These are phyloP conservation scores for Fusarium robinianum DNA, from an alignment of 2,329 filamentous ascomycete genomes.

Conservation along the genomic window DNA sequence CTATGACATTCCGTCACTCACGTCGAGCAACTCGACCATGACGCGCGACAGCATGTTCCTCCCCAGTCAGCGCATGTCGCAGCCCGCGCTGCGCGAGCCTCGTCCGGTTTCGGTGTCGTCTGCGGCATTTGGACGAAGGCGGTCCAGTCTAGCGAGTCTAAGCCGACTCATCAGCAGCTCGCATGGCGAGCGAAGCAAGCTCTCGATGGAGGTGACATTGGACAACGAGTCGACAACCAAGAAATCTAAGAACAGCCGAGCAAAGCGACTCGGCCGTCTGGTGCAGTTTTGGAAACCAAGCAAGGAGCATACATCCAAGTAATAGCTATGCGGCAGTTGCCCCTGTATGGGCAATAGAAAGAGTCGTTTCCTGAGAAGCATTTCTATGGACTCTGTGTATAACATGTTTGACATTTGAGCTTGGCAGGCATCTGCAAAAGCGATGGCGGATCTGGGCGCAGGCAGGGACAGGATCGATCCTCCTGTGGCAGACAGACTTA, in stretches of 20 bases:
- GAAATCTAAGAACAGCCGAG: conserved; percentile 64
- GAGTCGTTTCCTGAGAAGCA: too few species aligned
- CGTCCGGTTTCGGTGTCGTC: conserved; percentile 66
- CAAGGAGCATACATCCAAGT: conserved; percentile 44
- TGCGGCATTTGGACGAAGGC: conserved; percentile 67
- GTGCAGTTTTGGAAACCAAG: conserved; percentile 79
- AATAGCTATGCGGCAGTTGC: conserved; percentile 13
- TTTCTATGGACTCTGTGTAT: conserved; percentile 47
- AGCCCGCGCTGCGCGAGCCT: conserved; percentile 56
- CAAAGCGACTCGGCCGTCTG: conserved; percentile 72
- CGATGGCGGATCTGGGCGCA: conserved; percentile 5
- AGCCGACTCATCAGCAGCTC: conserved; percentile 76
- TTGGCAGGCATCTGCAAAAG: conserved; percentile 14
- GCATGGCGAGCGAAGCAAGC: conserved; percentile 74
- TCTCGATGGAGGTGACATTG: conserved; percentile 68
- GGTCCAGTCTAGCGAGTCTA: conserved; percentile 76
- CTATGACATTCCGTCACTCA: conserved; percentile 70
- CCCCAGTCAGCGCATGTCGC: conserved; percentile 52
- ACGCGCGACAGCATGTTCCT: conserved; percentile 66
- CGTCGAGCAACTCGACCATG: conserved; percentile 78
- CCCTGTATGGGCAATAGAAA: too few species aligned
- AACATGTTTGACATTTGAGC: conserved; percentile 36
- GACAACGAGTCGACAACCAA: conserved; percentile 59
- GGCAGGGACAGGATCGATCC: conserved; percentile 7
- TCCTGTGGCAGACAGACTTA: conserved; percentile 21